phyloP scores from a whole-genome alignment of 176 grass and related monocot species.

The Triticum timopheevii region DNA sequence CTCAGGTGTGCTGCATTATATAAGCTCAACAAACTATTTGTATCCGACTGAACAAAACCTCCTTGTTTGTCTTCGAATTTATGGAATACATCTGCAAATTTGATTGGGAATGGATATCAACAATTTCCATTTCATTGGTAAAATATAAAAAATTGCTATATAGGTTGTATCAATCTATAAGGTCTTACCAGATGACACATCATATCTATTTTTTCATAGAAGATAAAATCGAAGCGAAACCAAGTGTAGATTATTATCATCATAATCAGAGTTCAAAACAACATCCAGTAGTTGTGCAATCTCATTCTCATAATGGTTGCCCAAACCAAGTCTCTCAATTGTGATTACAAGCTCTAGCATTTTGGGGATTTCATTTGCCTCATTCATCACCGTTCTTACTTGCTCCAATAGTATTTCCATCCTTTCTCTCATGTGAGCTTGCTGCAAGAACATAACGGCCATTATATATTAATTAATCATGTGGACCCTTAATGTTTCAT shows the following conservation, averaged over 20 bases:
- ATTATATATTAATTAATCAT: not conserved
- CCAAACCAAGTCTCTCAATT: slow-evolving; percentile 16
- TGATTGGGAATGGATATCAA: not conserved
- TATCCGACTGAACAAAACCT: not conserved
- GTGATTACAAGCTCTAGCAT: slow-evolving; percentile 24
- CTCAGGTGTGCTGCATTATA: slow-evolving; percentile 23
- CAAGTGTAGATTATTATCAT: not conserved
- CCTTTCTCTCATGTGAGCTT: not conserved
- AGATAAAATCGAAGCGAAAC: too few species aligned
- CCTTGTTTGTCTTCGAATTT: slow-evolving; percentile 23
- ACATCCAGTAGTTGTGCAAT: not conserved
- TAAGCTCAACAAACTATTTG: slow-evolving; percentile 20
- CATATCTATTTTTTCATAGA: too few species aligned
- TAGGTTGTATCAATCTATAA: not conserved
- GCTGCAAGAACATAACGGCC: not conserved
- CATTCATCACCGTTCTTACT: not conserved
- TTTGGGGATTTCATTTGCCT: not conserved
- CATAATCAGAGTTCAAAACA: not conserved
- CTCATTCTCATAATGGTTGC: slow-evolving; percentile 22
- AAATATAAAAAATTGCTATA: not conserved
- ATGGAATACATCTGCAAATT: slow-evolving; percentile 25
- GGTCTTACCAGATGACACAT: not conserved
- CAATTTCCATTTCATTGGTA: not conserved
- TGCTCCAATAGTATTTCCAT: slow-evolving; percentile 4
- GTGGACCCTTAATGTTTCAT: not conserved